phyloP scores from a whole-genome alignment of 768 basidiomycete genomes.

The Boletales sp. region DNA sequence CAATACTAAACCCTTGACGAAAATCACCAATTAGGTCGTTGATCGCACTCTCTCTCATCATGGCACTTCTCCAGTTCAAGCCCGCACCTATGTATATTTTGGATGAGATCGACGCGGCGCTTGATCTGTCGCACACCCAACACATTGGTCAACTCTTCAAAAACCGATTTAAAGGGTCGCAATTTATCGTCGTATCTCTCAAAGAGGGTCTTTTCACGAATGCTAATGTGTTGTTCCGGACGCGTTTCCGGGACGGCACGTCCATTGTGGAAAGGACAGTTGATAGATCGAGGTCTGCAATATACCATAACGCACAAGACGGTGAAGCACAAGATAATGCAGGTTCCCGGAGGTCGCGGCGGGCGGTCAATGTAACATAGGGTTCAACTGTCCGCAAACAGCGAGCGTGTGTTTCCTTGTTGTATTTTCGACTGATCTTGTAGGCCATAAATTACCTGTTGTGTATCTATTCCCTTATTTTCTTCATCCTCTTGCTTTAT shows the following conservation, averaged over 20 bases:
- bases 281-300: constrained; percentile 52
- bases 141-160: constrained; percentile 98
- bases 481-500: neutral
- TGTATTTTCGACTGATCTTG: constrained; percentile 3
- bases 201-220: constrained; percentile 98
- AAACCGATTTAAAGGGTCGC: constrained; percentile 94
- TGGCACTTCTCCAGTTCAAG: constrained; percentile 99
- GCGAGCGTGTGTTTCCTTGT: neutral
- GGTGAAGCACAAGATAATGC: constrained; percentile 5
- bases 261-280: constrained; percentile 82
- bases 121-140: constrained; percentile 94
- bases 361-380: constrained; percentile 5
- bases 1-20: neutral
- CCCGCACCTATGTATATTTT: constrained; percentile 99
- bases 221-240: constrained; percentile 92
- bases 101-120: constrained; percentile 97
- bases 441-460: constrained; percentile 10
- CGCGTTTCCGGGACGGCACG: constrained; percentile 92
- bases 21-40: constrained; percentile 62
- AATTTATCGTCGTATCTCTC: constrained; percentile 96
- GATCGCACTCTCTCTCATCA: constrained; percentile 96
- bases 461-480: neutral
- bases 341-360: constrained; percentile 20
- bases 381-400: neutral
- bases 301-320: constrained; percentile 30